Base-by-base conservation (phyloP, 495 filamentous ascomycete species). In the Hyaloscypha bicolor region DNA sequence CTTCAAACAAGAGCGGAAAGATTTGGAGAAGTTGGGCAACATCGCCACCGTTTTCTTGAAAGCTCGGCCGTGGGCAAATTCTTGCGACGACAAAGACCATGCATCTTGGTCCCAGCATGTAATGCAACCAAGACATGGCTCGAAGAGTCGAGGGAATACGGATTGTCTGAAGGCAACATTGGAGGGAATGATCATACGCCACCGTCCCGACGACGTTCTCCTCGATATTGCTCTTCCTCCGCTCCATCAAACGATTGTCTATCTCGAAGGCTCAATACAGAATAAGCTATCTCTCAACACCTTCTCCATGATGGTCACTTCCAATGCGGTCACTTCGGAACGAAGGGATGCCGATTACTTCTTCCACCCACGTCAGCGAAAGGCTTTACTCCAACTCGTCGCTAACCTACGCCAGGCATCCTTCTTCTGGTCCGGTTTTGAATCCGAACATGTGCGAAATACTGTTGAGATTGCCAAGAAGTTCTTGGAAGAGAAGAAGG, bases 291-390 rank as follows among this genome's bases (percentile, higher is more conserved):
- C 87, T 2, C 83, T 94, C 31, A 98, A 97, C 71, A 78, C 95
- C 3, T 97, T 98, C 73, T 85, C 91, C 2, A 88, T 92, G 68
- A 86, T 88, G 71, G 83, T 97, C 32, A 88, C 90, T 16, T 87
- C 91, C 61, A 98, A 98, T 74, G 87, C 93, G 1, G 87, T 98
- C 8, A 94, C 93, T n/a, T 96, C 92, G 4, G 91, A 97, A 70
- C 82, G 93, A 14, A 83, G 82, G 6, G 94, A 93, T 71, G 80
- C 82, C 35, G 94, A 98, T 73, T 98, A 97, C 72, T 89, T 98
- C 72, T 97, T 97, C 71, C 88, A 96, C 63, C 82, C 86, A 0
- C 85, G 83, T 8, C 94, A 93, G 72, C 76, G 84, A 30, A 87
- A 85, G 51, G 78, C 82, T 59, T 79, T 97, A 0, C 78, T 85